Conservation (phyloP, 2,329 filamentous ascomycete species). For the Ascocoryne sarcoides region DNA sequence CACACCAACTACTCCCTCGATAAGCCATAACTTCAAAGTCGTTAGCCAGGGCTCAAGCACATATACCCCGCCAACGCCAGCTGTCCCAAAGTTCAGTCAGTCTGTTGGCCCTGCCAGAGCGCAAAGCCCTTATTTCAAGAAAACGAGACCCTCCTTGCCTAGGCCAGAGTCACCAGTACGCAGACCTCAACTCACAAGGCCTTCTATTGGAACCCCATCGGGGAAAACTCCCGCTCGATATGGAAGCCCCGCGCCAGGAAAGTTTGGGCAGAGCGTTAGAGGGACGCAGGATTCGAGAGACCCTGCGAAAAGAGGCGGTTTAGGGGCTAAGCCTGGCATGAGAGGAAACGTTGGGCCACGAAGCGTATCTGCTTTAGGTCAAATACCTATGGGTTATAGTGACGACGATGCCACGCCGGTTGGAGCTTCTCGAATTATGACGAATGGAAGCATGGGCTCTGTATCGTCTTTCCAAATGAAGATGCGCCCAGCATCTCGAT, state of each 20-base stretch:
- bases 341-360: constrained; percentile 44
- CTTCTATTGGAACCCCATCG: constrained; percentile 47
- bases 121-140: constrained; percentile 63
- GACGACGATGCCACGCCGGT: constrained; percentile 51
- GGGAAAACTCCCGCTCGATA: constrained; percentile 46
- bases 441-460: constrained; percentile 46
- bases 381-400: constrained; percentile 36
- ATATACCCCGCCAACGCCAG: constrained; percentile 56
- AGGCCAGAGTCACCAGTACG: constrained; percentile 81
- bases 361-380: constrained; percentile 51
- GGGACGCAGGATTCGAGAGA: constrained; percentile 46
- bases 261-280: constrained; percentile 56
- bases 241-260: constrained; percentile 52
- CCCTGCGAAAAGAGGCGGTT: constrained; percentile 44
- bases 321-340: constrained; percentile 38
- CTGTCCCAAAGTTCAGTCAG: constrained; percentile 74
- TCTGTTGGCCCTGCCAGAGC: constrained; percentile 67
- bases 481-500: constrained; percentile 36
- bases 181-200: constrained; percentile 50
- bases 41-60: constrained; percentile 40
- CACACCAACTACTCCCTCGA: constrained; percentile 59
- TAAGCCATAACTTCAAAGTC: constrained; percentile 41
- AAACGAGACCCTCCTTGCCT: constrained; percentile 63
- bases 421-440: constrained; percentile 39
- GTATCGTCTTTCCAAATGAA: constrained; percentile 46